These are phyloP conservation scores for Fraxinus dipetala DNA, from an alignment of 305 asterid species.

Conservation along the genomic window DNA sequence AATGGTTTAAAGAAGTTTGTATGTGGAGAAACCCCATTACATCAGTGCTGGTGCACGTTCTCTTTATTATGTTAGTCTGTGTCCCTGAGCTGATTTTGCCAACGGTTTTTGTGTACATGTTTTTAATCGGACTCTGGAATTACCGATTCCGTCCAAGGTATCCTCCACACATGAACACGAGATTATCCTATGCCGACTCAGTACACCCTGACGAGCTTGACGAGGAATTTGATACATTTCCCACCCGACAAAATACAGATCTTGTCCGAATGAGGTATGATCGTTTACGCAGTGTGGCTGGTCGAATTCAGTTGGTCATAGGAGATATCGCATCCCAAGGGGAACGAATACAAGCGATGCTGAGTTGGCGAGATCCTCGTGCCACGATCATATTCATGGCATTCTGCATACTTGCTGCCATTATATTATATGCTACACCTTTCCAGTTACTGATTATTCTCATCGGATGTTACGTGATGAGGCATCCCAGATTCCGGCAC, in stretches of 20 bases:
- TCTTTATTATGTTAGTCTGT: slow-evolving; percentile 60
- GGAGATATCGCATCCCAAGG: slow-evolving; percentile 88
- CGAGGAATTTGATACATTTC: slow-evolving; percentile 87
- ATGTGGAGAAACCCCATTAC: slow-evolving; percentile 75
- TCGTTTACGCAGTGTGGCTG: slow-evolving; percentile 72
- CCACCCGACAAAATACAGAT: slow-evolving; percentile 53
- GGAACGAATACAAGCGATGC: slow-evolving; percentile 76
- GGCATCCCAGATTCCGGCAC: slow-evolving; percentile 78
- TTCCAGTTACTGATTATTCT: slow-evolving; percentile 47
- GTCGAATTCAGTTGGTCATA: slow-evolving; percentile 72
- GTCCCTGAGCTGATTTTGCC: slow-evolving; percentile 78
- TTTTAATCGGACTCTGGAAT: slow-evolving; percentile 73
- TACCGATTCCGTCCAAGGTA: slow-evolving; percentile 57
- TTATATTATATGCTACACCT: slow-evolving; percentile 55
- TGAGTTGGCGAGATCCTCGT: slow-evolving; percentile 90
- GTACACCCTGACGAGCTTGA: slow-evolving; percentile 77
- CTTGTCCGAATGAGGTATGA: slow-evolving; percentile 77
- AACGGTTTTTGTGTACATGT: slow-evolving; percentile 76
- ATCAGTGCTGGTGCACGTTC: slow-evolving; percentile 66
- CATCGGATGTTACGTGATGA: slow-evolving; percentile 65
- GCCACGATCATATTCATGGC: slow-evolving; percentile 69
- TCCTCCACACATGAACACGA: slow-evolving; percentile 86
- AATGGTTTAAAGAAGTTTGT: slow-evolving; percentile 74
- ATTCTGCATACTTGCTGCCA: slow-evolving; percentile 60
- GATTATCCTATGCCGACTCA: slow-evolving; percentile 68